Evolutionary conservation across 2,329 filamentous ascomycete species (phyloP).

Genomic region (Alternaria sp.): DNA sequence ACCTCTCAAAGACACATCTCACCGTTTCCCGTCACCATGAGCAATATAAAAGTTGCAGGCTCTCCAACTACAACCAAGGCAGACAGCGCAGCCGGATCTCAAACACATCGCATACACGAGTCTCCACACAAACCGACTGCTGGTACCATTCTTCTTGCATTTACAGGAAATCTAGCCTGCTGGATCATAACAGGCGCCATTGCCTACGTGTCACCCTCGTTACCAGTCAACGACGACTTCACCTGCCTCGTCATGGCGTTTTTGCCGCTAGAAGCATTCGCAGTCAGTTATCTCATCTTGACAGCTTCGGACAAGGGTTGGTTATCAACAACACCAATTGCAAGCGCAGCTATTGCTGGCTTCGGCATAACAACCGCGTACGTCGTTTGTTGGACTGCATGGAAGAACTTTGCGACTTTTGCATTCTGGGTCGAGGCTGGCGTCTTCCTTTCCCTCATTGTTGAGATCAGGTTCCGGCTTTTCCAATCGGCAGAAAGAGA

Average conservation of each 20-base stretch:
- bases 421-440: not conserved
- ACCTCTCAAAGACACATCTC: not conserved
- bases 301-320: not conserved
- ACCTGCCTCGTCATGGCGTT: not conserved
- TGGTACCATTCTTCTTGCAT: not conserved
- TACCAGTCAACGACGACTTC: not conserved
- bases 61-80: not conserved
- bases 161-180: not conserved
- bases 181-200: not conserved
- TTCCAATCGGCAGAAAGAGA: not conserved
- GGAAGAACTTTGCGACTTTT: not conserved
- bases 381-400: not conserved
- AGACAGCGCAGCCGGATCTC: not conserved
- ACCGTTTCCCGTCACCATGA: not conserved
- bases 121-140: not conserved
- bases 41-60: not conserved
- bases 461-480: not conserved
- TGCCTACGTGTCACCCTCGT: not conserved
- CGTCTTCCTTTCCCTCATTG: not conserved
- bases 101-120: not conserved
- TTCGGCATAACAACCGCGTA: not conserved
- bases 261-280: not conserved
- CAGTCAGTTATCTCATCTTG: not conserved
- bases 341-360: not conserved
- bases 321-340: not conserved